Conservation (phyloP, 2,329 filamentous ascomycete genomes). For the Byssothecium circinans region DNA sequence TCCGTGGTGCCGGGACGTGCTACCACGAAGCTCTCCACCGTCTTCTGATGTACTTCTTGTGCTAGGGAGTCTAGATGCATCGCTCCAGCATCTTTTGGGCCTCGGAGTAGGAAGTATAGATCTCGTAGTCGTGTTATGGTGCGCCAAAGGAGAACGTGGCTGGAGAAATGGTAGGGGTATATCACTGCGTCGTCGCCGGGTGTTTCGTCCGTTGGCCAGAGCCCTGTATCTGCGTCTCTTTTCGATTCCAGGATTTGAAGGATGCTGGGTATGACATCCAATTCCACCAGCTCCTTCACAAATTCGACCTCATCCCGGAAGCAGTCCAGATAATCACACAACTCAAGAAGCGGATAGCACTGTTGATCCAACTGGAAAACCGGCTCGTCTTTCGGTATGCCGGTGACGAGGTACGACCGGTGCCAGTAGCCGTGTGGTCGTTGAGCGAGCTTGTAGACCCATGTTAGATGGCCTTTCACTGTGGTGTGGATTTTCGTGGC, state of each 20-base stretch:
- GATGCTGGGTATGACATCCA: slow-evolving; percentile 1
- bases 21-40: slow-evolving; percentile 2
- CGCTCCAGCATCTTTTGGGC: background rate
- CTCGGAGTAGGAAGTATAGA: background rate
- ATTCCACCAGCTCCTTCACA: background rate
- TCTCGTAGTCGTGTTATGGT: slow-evolving; percentile 7
- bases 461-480: slow-evolving; percentile 7
- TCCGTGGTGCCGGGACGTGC: background rate
- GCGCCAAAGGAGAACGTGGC: slow-evolving; percentile 12
- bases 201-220: slow-evolving; percentile 14
- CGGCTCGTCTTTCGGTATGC: slow-evolving; percentile 10
- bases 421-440: slow-evolving; percentile 15
- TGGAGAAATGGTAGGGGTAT: slow-evolving; percentile 14
- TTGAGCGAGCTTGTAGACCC: slow-evolving; percentile 12
- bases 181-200: slow-evolving; percentile 14
- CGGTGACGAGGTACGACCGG: slow-evolving; percentile 13
- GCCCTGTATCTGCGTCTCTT: slow-evolving; percentile 1
- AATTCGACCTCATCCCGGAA: slow-evolving; percentile 9
- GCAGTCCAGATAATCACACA: slow-evolving; percentile 11
- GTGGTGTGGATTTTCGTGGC: slow-evolving; percentile 3
- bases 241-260: slow-evolving; percentile 7
- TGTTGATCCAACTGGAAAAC: slow-evolving; percentile 15
- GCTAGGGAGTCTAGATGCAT: background rate
- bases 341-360: slow-evolving; percentile 13
- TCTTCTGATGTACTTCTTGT: background rate